Percentiles rank a stretch among this genome's conserved stretches.
phyloP scores from a whole-genome alignment of 305 asterid genomes.

The Rubia peregrina region DNA sequence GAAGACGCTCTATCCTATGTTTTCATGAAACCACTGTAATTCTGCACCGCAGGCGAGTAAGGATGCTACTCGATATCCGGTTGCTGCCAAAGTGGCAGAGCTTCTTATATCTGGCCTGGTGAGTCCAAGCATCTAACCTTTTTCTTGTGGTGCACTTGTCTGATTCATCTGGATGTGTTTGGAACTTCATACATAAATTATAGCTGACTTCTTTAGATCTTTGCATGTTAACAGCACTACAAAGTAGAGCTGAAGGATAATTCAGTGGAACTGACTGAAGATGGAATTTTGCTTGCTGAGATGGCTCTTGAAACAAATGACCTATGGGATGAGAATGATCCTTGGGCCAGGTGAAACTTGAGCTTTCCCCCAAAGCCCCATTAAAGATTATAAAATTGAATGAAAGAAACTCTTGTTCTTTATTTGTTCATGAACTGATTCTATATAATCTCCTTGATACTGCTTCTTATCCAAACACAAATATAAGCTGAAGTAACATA shows the following conservation, averaged over 20 bases:
- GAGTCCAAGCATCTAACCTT: conserved; percentile 26
- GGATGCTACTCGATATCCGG: conserved; percentile 95
- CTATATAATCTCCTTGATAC: background rate
- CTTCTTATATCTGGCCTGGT: conserved; percentile 69
- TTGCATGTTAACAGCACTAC: conserved; percentile 67
- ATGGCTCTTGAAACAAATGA: conserved; percentile 95
- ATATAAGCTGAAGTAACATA: background rate
- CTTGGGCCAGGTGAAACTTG: conserved; percentile 88
- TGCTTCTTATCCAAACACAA: background rate
- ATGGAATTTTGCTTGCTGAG: conserved; percentile 84
- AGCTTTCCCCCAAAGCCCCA: background rate
- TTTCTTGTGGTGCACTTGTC: conserved; percentile 5
- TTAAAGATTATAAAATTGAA: background rate
- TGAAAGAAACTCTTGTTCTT: background rate
- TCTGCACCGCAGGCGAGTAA: conserved; percentile 53
- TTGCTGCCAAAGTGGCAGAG: conserved; percentile 96
- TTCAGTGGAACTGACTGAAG: conserved; percentile 95
- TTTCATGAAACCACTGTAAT: conserved; percentile 14
- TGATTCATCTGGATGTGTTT: background rate
- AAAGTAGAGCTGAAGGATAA: conserved; percentile 85
- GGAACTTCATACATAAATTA: background rate
- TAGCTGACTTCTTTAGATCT: conserved; percentile 11
- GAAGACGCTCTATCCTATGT: conserved; percentile 5
- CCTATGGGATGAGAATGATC: conserved; percentile 98
- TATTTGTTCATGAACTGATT: background rate